A percentile compares a stretch with the other conserved stretches of the same genome.
Evolutionary conservation across 2,329 filamentous ascomycete species (phyloP).

Genomic region (Pseudogymnoascus verrucosus): DNA sequence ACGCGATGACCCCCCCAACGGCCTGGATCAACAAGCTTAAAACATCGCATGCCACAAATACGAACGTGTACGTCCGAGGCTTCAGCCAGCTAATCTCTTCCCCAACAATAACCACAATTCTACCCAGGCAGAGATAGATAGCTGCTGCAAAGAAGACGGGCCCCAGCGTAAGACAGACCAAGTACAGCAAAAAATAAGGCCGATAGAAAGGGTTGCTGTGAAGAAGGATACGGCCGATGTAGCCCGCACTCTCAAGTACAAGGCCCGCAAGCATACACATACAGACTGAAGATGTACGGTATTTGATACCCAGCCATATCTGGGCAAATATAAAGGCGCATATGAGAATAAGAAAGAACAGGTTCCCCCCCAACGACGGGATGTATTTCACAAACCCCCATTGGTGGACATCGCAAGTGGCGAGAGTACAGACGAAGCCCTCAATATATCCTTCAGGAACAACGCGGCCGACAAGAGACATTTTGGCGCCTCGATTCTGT

Average conservation of each 20-base stretch:
- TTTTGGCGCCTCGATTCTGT: not conserved
- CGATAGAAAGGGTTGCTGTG: slow-evolving; percentile 43
- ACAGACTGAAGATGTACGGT: slow-evolving; percentile 47
- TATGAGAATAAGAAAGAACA: slow-evolving; percentile 45
- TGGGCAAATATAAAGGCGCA: slow-evolving; percentile 40
- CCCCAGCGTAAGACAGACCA: slow-evolving; percentile 47
- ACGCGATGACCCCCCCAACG: slow-evolving; percentile 48
- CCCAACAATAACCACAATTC: slow-evolving; percentile 47
- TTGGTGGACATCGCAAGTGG: slow-evolving; percentile 13
- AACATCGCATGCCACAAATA: slow-evolving; percentile 53
- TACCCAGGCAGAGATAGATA: slow-evolving; percentile 50
- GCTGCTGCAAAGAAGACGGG: slow-evolving; percentile 49
- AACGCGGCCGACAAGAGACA: not conserved
- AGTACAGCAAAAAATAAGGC: slow-evolving; percentile 43
- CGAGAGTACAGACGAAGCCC: slow-evolving; percentile 14
- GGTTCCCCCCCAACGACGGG: slow-evolving; percentile 42
- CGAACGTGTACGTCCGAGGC: slow-evolving; percentile 43
- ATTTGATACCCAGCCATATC: slow-evolving; percentile 39
- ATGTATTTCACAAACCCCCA: slow-evolving; percentile 33
- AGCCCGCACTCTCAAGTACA: slow-evolving; percentile 46
- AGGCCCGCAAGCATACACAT: slow-evolving; percentile 44
- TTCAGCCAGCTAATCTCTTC: slow-evolving; percentile 36
- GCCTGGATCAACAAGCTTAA: slow-evolving; percentile 52
- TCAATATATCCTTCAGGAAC: slow-evolving; percentile 11
- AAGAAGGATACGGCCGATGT: slow-evolving; percentile 45